Conservation (phyloP, 2,329 filamentous ascomycete genomes). For the Xylaria sp. region DNA sequence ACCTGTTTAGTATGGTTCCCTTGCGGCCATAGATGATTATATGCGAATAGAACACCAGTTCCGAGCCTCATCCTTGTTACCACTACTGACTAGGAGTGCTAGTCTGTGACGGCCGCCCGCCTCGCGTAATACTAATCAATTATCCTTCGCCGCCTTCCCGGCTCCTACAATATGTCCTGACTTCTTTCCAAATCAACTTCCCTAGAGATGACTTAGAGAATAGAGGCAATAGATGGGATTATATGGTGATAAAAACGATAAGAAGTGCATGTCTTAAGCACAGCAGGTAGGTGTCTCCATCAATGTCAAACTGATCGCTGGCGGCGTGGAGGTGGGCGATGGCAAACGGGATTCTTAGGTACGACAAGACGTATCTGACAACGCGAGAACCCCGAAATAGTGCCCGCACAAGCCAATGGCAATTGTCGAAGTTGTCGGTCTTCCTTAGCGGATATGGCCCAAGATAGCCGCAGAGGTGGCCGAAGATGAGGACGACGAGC, state of each 20-base stretch:
- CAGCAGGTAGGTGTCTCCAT: slow-evolving; percentile 7
- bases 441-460: slow-evolving; percentile 5
- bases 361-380: slow-evolving; percentile 15
- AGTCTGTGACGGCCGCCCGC: too few species aligned
- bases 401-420: background rate
- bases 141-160: too few species aligned
- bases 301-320: slow-evolving; percentile 9
- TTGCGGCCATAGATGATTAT: too few species aligned
- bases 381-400: slow-evolving; percentile 4
- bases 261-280: background rate
- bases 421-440: background rate
- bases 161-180: background rate
- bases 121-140: too few species aligned
- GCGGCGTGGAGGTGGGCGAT: background rate
- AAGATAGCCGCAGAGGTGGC: slow-evolving; percentile 13
- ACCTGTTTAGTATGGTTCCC: too few species aligned
- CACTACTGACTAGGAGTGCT: too few species aligned
- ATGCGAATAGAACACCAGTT: too few species aligned
- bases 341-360: slow-evolving; percentile 15
- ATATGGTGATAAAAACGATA: slow-evolving; percentile 9
- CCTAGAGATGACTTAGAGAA: background rate
- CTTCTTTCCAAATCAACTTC: background rate
- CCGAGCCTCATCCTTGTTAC: too few species aligned
- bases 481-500: slow-evolving; percentile 17
- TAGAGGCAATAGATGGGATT: slow-evolving; percentile 3